phyloP scores from a whole-genome alignment of 2,329 filamentous ascomycete species.

The Phaeosphaeria sp. region DNA sequence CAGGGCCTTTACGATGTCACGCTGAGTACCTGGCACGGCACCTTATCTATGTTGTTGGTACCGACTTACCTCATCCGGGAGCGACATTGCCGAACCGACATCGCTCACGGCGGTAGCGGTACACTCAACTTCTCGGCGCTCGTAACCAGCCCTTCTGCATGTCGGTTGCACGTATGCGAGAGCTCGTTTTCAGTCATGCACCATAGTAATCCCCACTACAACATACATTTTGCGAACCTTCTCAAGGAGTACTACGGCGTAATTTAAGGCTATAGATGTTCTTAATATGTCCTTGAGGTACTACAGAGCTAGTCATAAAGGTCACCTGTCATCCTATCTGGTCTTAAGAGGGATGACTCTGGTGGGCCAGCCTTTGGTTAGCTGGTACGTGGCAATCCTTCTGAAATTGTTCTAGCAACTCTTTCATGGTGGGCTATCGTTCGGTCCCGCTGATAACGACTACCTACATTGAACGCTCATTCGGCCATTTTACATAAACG shows the following conservation, averaged over 20 bases:
- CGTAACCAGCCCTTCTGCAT: not conserved
- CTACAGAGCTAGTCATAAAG: no score
- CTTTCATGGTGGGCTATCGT: not conserved
- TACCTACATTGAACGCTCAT: not conserved
- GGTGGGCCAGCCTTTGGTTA: no score
- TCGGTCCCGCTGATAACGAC: constrained; percentile 2
- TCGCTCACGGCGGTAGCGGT: not conserved
- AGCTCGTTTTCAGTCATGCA: no score
- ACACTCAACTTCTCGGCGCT: not conserved
- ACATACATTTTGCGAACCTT: no score
- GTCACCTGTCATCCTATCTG: no score
- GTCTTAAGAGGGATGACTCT: no score
- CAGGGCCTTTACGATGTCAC: not conserved
- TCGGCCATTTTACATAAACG: constrained; percentile 3
- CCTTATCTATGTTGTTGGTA: not conserved
- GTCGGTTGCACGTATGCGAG: not conserved
- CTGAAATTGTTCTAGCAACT: constrained; percentile 2
- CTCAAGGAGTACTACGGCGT: no score
- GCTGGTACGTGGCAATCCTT: constrained; percentile 3
- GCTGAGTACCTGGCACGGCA: not conserved
- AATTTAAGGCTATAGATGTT: no score
- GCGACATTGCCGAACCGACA: not conserved
- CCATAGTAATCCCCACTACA: no score
- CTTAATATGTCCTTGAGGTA: no score
- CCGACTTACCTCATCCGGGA: not conserved